Evolutionary conservation across 768 basidiomycete species (phyloP), one percentile per base, ranked within the genome.

Genomic region (Gelatoporia subvermispora): DNA sequence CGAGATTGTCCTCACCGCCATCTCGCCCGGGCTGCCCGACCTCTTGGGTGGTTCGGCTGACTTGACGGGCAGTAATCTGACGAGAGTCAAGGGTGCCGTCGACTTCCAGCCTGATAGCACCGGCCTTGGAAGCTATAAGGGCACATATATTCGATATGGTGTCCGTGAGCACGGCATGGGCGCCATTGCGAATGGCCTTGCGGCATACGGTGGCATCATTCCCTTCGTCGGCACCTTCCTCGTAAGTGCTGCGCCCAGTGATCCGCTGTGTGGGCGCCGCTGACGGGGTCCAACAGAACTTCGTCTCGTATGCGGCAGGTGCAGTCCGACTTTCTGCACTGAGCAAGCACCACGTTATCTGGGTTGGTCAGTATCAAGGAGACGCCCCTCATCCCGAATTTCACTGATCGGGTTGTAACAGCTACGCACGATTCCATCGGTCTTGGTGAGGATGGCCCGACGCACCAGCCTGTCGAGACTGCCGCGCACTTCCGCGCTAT

Each of bases 91-190:
- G 72, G 71, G 69, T 47, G 77, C 77, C n/a, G 73, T 82, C 51
- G 94, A 97, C 71, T 95, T 97, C 84, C 94, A 97, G 68, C 88
- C 80, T 36, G 87, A 88, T 17, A 82, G 75, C 71, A 93, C 90
- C 17, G 82, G 82, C 25, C 76, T 95, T 38, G 94, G 94, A 50
- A 76, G 66, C 50, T 95, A 93, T 68, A 70, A 81, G 48, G 94
- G 94, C 45, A 87, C 84, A 41, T 96, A 97, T 67, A 82, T 97
- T 65, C 88, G 93, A 47, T 97, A 88, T 72, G 94, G 94, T 79
- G 93, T 97, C 49, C 89, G 94, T 69, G 94, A 97, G 68, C 94
- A 97, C 68, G 94, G 76, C 57, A 97, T 96, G 93, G 89, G 87
- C 60, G 94, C 93, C 47, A 93, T 97, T 60, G 90, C 85, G 56